Evolutionary conservation across 106 monocot genomes (phyloP).

Genomic region (Dactylorhiza incarnata): DNA sequence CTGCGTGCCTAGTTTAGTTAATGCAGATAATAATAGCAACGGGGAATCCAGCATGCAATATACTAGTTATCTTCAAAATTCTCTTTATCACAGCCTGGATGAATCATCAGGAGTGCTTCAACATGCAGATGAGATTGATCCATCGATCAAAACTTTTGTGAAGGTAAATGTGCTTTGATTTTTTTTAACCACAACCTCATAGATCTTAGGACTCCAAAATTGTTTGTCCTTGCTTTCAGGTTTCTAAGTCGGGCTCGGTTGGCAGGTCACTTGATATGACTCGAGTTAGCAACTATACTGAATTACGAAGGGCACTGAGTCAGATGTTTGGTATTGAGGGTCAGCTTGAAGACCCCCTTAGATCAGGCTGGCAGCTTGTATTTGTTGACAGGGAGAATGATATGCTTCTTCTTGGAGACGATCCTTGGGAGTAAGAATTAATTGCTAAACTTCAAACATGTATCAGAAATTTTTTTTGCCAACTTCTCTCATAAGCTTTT

Average conservation of each 20-base stretch:
- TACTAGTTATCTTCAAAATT: slow-evolving; percentile 55
- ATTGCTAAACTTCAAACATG: neutral
- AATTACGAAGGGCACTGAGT: slow-evolving; percentile 82
- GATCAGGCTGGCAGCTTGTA: slow-evolving; percentile 99
- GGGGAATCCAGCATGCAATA: slow-evolving; percentile 34
- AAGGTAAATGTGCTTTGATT: slow-evolving; percentile 53
- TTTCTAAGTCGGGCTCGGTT: slow-evolving; percentile 88
- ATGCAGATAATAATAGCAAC: slow-evolving; percentile 22
- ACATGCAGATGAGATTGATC: slow-evolving; percentile 50
- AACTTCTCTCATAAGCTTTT: neutral
- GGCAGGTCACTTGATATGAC: slow-evolving; percentile 92
- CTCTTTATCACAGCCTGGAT: slow-evolving; percentile 64
- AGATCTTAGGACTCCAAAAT: neutral
- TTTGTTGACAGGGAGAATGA: slow-evolving; percentile 99
- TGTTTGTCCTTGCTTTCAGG: slow-evolving; percentile 31
- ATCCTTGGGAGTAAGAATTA: slow-evolving; percentile 96
- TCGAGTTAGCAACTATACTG: slow-evolving; percentile 89
- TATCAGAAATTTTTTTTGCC: neutral
- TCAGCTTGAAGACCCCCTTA: slow-evolving; percentile 95
- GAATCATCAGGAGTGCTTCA: slow-evolving; percentile 72
- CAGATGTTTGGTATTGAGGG: slow-evolving; percentile 99
- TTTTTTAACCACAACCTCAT: neutral
- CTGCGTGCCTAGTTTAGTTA: slow-evolving; percentile 40
- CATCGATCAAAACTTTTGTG: slow-evolving; percentile 58
- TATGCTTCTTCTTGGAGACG: slow-evolving; percentile 99